Base-by-base conservation (phyloP, 2,329 filamentous ascomycete species). In the Aspergillus candidus region DNA sequence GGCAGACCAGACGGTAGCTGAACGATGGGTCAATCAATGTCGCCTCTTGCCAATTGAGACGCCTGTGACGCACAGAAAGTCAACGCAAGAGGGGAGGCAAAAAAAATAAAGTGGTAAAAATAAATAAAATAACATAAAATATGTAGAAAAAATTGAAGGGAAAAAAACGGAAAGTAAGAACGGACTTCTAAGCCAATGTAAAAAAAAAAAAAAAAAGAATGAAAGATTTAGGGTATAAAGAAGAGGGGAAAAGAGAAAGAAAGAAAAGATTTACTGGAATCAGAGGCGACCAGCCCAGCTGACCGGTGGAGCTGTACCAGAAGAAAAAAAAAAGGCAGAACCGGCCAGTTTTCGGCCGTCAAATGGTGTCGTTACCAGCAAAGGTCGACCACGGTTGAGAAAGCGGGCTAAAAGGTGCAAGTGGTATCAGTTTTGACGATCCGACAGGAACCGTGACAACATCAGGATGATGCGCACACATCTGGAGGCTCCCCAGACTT, bases 381-480 rank as follows among this genome's bases (percentile, higher is more conserved):
- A 31, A 48, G 37, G 41, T 58, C 52, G 53, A 63, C 60, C 56
- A 62, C 56, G 62, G 58, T 60, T 62, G 55, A 46, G 44, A 35
- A 53, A 38, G 40, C 53, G 49, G 48, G 47, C 50, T 57, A 54
- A 48, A 43, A 49, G 49, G 55, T 51, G 45, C 22, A 27, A 27
- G 22, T 27, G 22, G 22, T 53, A 53, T 61, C 55, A 53, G 54
- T 51, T 46, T 52, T 49, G 56, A 56, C 53, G 55, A 59, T 62
- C 59, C 56, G 56, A 55, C 54, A 59, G 55, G 55, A 55, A 57
- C 57, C 56, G 53, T 38, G 49, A 47, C 41, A 45, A 49, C 52
- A 51, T 47, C 41, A 40, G 49, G 50, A 58, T 62, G 59, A 59
- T 62, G 55, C 60, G 60, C 59, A 58, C 22, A 27, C 60, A 63